phyloP scores from a whole-genome alignment of 805 yeast genomes.

The Saccharomyces paradoxus region DNA sequence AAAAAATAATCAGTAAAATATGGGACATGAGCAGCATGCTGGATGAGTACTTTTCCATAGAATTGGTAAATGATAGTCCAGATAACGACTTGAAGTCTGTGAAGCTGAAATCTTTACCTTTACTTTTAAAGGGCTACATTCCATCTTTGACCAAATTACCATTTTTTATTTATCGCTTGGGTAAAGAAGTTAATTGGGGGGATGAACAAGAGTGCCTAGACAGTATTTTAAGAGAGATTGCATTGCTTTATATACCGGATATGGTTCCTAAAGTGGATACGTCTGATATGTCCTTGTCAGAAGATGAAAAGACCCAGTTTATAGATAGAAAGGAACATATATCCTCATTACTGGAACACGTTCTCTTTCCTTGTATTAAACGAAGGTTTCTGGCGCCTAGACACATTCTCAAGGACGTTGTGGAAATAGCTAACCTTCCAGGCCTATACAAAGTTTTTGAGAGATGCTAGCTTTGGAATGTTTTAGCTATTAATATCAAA shows the following conservation, averaged over 20 bases:
- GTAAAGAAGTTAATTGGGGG: conserved; percentile 50
- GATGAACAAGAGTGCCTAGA: conserved; percentile 62
- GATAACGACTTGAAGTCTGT: conserved; percentile 27
- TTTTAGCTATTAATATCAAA: neutral
- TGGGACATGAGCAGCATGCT: conserved; percentile 67
- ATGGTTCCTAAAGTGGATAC: conserved; percentile 24
- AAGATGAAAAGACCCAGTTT: conserved; percentile 20
- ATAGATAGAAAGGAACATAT: conserved; percentile 27
- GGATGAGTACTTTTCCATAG: conserved; percentile 64
- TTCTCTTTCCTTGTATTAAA: conserved; percentile 59
- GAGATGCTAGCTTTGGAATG: conserved; percentile 50
- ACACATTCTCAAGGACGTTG: conserved; percentile 43
- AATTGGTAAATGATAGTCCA: conserved; percentile 28
- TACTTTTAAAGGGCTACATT: conserved; percentile 52
- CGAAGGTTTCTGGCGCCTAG: conserved; percentile 58
- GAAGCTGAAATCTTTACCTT: conserved; percentile 49
- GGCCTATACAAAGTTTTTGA: conserved; percentile 89
- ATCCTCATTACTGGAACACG: conserved; percentile 42
- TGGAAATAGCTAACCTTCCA: conserved; percentile 86
- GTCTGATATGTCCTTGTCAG: conserved; percentile 11
- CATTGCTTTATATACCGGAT: conserved; percentile 67
- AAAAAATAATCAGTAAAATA: conserved; percentile 13
- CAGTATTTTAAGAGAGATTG: conserved; percentile 58
- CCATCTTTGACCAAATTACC: conserved; percentile 64
- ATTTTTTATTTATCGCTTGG: conserved; percentile 55